phyloP scores from a whole-genome alignment of 202 grass and related monocot genomes.

The Digitaria exilis region DNA sequence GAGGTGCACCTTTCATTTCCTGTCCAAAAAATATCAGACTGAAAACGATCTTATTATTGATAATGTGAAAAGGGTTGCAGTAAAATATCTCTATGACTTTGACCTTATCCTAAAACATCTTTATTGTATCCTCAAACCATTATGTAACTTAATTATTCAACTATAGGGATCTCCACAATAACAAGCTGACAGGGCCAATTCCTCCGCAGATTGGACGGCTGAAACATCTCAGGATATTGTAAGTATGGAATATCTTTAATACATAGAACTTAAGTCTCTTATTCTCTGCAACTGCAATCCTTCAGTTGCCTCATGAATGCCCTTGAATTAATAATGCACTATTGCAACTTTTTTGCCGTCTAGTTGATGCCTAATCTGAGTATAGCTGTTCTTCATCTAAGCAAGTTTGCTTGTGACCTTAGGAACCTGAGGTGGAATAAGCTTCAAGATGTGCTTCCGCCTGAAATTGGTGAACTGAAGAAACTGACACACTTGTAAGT shows the following conservation, averaged over 20 bases:
- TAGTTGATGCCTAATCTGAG: constrained; percentile 28
- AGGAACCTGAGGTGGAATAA: constrained; percentile 99
- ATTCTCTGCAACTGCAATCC: constrained; percentile 17
- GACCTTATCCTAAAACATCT: constrained; percentile 11
- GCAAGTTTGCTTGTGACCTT: constrained; percentile 10
- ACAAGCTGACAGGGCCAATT: constrained; percentile 98
- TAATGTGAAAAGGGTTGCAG: background rate
- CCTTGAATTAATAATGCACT: background rate
- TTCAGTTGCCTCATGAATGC: background rate
- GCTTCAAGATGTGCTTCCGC: constrained; percentile 89
- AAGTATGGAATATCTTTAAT: constrained; percentile 49
- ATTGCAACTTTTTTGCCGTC: background rate
- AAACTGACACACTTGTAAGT: constrained; percentile 90
- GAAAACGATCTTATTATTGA: background rate
- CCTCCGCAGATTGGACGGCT: constrained; percentile 86
- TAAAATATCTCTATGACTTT: constrained; percentile 8
- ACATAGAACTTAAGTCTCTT: background rate
- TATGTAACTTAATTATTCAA: constrained; percentile 36
- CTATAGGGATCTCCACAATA: constrained; percentile 95
- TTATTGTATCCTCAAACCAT: background rate
- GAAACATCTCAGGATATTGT: constrained; percentile 94
- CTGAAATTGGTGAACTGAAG: constrained; percentile 93
- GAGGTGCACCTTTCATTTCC: background rate
- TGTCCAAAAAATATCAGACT: background rate
- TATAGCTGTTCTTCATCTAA: constrained; percentile 35